Evolutionary conservation across 495 filamentous ascomycete species (phyloP).

Genomic region (Polyplosphaeria fusca): DNA sequence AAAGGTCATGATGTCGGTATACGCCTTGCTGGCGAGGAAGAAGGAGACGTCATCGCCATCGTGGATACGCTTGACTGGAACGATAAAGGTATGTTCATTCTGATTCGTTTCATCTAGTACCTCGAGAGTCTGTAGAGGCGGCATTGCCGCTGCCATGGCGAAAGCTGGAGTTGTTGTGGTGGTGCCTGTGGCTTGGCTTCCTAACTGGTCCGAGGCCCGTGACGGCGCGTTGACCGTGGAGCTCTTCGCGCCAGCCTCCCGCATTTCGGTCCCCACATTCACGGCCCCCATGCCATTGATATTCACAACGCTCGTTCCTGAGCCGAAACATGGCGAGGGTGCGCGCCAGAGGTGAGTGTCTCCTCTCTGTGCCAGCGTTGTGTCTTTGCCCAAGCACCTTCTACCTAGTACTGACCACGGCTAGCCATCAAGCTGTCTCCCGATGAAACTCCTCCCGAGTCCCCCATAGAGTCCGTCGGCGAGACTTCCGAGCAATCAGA

Average conservation of each 20-base stretch:
- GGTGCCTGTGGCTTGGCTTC: conserved; percentile 3
- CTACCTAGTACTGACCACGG: too few species aligned
- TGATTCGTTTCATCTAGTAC: conserved; percentile 15
- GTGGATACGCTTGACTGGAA: conserved; percentile 75
- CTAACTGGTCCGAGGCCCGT: conserved; percentile 11
- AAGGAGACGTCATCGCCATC: conserved; percentile 70
- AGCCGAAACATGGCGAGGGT: too few species aligned
- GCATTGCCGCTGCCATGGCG: conserved; percentile 14
- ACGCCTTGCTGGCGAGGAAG: conserved; percentile 76
- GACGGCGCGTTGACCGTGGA: background rate
- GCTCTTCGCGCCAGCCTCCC: background rate
- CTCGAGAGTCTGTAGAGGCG: conserved; percentile 18
- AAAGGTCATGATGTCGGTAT: conserved; percentile 81
- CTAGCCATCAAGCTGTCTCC: too few species aligned
- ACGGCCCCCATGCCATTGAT: too few species aligned
- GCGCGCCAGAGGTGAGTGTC: too few species aligned
- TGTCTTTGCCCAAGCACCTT: too few species aligned
- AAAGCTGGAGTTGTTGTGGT: background rate
- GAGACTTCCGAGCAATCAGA: too few species aligned
- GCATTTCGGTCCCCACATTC: too few species aligned
- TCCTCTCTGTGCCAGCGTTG: too few species aligned
- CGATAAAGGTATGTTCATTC: conserved; percentile 46
- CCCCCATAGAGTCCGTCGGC: too few species aligned
- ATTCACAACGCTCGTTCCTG: too few species aligned
- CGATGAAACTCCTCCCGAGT: too few species aligned